Percentiles rank a stretch among this genome's conserved stretches.
These are phyloP conservation scores for Vigna reflexopilosa DNA, from an alignment of 306 rosid species.

Conservation along the genomic window DNA sequence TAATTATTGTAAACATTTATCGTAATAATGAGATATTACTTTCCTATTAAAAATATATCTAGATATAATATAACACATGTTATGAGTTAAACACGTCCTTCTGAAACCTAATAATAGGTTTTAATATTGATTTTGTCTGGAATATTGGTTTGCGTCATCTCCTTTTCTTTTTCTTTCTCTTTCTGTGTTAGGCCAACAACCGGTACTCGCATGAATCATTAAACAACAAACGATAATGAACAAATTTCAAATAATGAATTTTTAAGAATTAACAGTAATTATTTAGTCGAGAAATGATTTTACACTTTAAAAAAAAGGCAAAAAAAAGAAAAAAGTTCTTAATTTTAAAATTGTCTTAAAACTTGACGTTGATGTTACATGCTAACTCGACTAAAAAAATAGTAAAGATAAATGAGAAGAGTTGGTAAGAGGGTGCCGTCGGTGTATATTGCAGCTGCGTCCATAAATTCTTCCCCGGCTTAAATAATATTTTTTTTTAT, in stretches of 20 bases:
- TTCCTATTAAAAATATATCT: neutral
- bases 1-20: too few species aligned
- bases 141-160: conserved; percentile 36
- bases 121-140: conserved; percentile 18
- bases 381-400: too few species aligned
- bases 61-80: neutral
- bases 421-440: neutral
- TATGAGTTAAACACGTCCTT: neutral
- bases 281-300: neutral
- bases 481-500: too few species aligned
- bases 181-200: conserved; percentile 64
- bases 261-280: too few species aligned
- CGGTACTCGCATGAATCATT: conserved; percentile 41
- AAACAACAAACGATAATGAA: conserved; percentile 25
- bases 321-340: too few species aligned
- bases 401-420: neutral
- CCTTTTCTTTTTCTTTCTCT: neutral
- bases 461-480: neutral
- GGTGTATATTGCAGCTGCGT: neutral
- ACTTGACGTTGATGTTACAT: too few species aligned
- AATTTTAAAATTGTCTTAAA: too few species aligned
- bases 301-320: too few species aligned
- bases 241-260: neutral
- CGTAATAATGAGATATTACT: neutral
- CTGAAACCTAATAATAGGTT: neutral